These are phyloP conservation scores for Trichoderma gracile DNA, from an alignment of 2,329 filamentous ascomycete genomes.

Conservation along the genomic window DNA sequence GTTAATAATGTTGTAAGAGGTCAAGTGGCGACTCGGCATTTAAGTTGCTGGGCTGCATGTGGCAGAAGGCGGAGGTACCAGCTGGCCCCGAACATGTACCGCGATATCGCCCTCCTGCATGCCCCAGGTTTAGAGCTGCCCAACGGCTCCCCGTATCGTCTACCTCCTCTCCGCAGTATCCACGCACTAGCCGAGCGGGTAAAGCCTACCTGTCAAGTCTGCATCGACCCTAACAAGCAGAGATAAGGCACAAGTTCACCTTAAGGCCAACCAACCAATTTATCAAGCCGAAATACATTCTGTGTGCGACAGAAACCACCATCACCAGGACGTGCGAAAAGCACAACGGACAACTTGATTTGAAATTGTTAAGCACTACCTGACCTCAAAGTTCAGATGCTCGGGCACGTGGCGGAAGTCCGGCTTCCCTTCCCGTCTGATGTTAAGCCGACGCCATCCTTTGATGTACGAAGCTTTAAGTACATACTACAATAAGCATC, in stretches of 20 bases:
- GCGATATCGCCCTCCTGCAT: background rate
- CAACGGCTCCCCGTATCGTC: slow-evolving; percentile 8
- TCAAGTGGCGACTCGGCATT: slow-evolving; percentile 16
- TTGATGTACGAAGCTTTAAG: background rate
- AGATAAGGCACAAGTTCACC: slow-evolving; percentile 4
- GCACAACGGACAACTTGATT: background rate
- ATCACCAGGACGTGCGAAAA: background rate
- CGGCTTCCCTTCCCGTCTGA: background rate
- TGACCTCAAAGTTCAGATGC: background rate
- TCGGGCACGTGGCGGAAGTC: background rate
- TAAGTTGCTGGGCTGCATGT: slow-evolving; percentile 1
- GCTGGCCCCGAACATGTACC: background rate
- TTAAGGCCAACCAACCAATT: background rate
- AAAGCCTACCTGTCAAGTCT: background rate
- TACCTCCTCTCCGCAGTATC: background rate
- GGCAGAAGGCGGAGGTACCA: background rate
- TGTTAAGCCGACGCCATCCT: background rate
- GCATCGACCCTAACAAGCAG: too few relatives aligned
- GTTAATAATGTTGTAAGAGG: background rate
- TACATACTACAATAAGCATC: background rate
- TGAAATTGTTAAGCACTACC: too few relatives aligned
- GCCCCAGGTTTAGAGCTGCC: background rate
- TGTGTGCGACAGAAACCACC: background rate
- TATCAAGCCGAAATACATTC: too few relatives aligned
- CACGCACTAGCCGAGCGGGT: background rate